Evolutionary conservation across 495 filamentous ascomycete genomes (phyloP), one percentile per base, ranked within the genome.

Genomic region (Tuber calosporum): DNA sequence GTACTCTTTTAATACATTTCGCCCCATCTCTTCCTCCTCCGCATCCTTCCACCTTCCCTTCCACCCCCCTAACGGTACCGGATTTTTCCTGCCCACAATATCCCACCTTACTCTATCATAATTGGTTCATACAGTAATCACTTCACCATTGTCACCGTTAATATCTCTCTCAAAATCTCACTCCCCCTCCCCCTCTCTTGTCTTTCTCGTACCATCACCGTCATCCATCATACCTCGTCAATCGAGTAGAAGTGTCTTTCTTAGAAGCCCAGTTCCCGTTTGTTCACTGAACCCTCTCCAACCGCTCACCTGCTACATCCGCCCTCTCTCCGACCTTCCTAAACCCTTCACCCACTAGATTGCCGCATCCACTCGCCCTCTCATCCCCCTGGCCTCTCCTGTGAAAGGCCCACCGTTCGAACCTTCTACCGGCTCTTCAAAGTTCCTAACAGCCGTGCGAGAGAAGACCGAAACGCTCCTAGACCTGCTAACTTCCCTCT

Each of bases 331-430:
- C 58, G 70, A 77, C 76, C 76, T 78, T 78, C 76, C 76, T 77
- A 77, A 62, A 77, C 74, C 77, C 74, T 70, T 76, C 68, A 66
- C 73, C 75, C 75, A 62, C 75, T 78, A 3, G 53, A 62, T 62
- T 62, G 74, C 70, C 68, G 74, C 74, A 74, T 74, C 76, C 76
- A 77, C 76, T 71, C 70, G 70, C 76, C 74, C 76, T 73, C 75
- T 71, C 62, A 66, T 68, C 74, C 38, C 71, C 38, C 69, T 71
- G 41, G 69, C 68, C 58, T 45, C 67, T 70, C 42, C 42, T 71
- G 72, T 43, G 62, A 69, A 72, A 69, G 69, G 68, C 9, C 53
- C 76, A 78, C 71, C 74, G 71, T 66, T 75, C 74, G 71, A 73
- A 62, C 62, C 74, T 66, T 66, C 72, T 42, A 34, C 71, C 75